A percentile compares a stretch with the other conserved stretches of the same genome.
phyloP scores from a whole-genome alignment of 2,329 filamentous ascomycete species.

The Chaetomiaceae sp. region DNA sequence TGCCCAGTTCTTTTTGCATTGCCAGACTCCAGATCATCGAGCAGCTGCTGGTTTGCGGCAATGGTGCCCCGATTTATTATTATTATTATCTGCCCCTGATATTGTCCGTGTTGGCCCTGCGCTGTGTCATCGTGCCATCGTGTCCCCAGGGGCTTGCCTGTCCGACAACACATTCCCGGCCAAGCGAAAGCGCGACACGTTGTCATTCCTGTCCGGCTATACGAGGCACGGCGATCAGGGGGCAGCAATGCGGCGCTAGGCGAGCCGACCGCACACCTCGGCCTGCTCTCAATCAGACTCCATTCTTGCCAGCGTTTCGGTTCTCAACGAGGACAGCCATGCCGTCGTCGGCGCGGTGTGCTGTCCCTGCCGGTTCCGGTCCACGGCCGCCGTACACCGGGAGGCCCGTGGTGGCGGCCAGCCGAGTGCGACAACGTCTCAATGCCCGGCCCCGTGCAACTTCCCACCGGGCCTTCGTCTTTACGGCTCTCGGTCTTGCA shows the following conservation, averaged over 20 bases:
- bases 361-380: neutral
- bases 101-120: neutral
- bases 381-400: neutral
- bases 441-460: conserved; percentile 12
- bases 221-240: neutral
- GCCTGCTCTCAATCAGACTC: neutral
- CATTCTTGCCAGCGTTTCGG: neutral
- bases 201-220: neutral
- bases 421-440: neutral
- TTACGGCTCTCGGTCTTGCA: neutral
- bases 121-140: conserved; percentile 4
- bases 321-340: conserved; percentile 1
- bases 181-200: neutral
- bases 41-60: neutral
- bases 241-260: conserved; percentile 8
- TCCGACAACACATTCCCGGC: neutral
- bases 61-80: neutral
- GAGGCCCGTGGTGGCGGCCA: neutral
- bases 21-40: conserved; percentile 17
- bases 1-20: conserved; percentile 2
- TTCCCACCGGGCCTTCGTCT: conserved; percentile 1
- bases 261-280: conserved; percentile 4
- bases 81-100: neutral
- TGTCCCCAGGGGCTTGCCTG: neutral
- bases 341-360: neutral